Conservation (phyloP, 2,329 filamentous ascomycete species). For the Hypomyces perniciosus region DNA sequence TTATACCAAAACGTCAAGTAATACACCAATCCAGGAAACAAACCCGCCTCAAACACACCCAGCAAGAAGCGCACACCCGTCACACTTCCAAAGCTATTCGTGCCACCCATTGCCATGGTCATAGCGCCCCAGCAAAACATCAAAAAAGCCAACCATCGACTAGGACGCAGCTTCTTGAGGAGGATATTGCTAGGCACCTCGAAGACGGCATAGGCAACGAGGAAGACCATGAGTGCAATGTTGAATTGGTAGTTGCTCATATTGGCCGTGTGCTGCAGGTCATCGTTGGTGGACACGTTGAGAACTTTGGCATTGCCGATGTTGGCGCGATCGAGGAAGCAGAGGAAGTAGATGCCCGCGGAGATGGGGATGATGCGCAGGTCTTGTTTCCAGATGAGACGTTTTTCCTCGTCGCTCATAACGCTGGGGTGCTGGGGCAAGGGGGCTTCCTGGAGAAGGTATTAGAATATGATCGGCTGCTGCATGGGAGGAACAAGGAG, state of each 20-base stretch:
- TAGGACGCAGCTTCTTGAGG: slow-evolving; percentile 58
- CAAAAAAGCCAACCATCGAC: slow-evolving; percentile 59
- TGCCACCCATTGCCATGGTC: slow-evolving; percentile 60
- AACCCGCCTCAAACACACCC: slow-evolving; percentile 63
- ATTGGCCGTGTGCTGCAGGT: slow-evolving; percentile 55
- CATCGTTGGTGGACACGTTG: slow-evolving; percentile 53
- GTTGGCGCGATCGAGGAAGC: slow-evolving; percentile 62
- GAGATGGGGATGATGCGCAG: slow-evolving; percentile 56
- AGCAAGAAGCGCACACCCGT: slow-evolving; percentile 62
- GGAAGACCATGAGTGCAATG: slow-evolving; percentile 52
- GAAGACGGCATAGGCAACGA: slow-evolving; percentile 54
- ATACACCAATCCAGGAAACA: slow-evolving; percentile 54
- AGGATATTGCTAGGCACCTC: slow-evolving; percentile 62
- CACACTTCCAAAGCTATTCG: slow-evolving; percentile 56
- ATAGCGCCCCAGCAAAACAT: slow-evolving; percentile 62
- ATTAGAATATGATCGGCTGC: not conserved
- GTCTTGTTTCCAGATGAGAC: slow-evolving; percentile 54
- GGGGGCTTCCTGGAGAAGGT: not conserved
- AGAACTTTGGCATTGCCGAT: slow-evolving; percentile 65
- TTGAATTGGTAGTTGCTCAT: slow-evolving; percentile 59
- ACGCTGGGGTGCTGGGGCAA: slow-evolving; percentile 11
- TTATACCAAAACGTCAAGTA: slow-evolving; percentile 73
- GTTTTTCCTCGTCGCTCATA: slow-evolving; percentile 28
- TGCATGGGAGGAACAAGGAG: not conserved
- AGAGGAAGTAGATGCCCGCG: slow-evolving; percentile 60